Base-by-base conservation (phyloP, 106 monocot species). In the Posidonia australis region DNA sequence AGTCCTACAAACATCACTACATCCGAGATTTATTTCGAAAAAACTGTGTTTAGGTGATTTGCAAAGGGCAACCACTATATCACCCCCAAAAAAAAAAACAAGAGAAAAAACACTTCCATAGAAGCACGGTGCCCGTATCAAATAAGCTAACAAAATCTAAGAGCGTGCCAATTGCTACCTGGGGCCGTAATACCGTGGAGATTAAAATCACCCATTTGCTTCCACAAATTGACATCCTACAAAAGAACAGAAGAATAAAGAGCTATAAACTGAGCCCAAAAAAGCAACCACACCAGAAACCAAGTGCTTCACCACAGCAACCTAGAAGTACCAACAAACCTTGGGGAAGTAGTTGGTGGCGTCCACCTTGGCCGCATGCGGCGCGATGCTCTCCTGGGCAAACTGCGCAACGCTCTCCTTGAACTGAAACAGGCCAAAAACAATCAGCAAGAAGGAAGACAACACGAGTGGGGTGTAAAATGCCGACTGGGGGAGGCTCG, bases 151-250 rank as follows among this genome's bases (percentile, higher is more conserved):
- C n/a, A n/a, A n/a, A n/a, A n/a, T n/a, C n/a, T n/a, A n/a, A n/a
- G n/a, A n/a, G n/a, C n/a, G n/a, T n/a, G 9, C 42, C 31, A 2
- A 0, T 10, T 30, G 51, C 58, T 81, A 93, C 93, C 93, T 46
- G 94, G 94, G 19, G 90, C 84, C 52, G 94, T 94, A 73, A 94
- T 81, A 25, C 94, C 94, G 41, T 90, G 94, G 29, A 94, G 86
- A 80, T 84, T 90, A 73, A 94, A 94, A 74, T 90, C 84, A 23
- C 94, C 94, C 94, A 94, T 94, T 54, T 84, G 80, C 63, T 86
- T 90, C 94, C 94, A 94, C 70, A 94, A 74, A 67, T 90, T 78
- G 43, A 82, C 80, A 63, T 90, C 84, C 86, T 93, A 36, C 5
- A 82, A 66, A 41, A 65, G 9, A 58, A 46, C 54, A 45, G 72